Conservation (phyloP, 805 yeast species). For the Cyberlindnera amylophila region DNA sequence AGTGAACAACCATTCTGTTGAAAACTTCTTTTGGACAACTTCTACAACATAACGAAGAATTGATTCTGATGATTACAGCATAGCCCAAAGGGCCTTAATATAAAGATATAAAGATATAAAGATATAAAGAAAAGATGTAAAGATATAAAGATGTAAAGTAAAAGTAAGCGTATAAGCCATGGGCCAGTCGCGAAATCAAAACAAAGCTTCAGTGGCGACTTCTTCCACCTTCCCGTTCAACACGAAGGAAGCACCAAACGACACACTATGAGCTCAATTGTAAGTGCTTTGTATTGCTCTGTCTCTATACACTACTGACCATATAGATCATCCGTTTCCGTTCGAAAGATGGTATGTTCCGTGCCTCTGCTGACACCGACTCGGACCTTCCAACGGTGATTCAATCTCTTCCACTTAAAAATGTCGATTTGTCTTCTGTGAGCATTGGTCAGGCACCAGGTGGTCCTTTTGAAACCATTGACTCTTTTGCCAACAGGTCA, state of each 20-base stretch:
- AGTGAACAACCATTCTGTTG: too few species aligned
- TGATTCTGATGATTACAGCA: too few species aligned
- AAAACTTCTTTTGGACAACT: too few species aligned
- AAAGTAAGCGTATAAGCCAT: too few species aligned
- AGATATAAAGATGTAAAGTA: too few species aligned
- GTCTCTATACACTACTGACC: constrained; percentile 3
- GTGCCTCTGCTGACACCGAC: constrained; percentile 50
- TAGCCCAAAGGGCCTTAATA: too few species aligned
- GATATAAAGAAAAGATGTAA: too few species aligned
- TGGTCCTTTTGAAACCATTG: constrained; percentile 27
- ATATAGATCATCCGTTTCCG: constrained; percentile 70
- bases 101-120: too few species aligned
- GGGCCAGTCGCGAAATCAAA: not conserved
- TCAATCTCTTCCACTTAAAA: constrained; percentile 32
- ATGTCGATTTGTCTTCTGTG: constrained; percentile 27
- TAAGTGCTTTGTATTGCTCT: constrained; percentile 1
- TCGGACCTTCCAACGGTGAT: constrained; percentile 44
- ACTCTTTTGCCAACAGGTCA: constrained; percentile 29
- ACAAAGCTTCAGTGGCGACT: not conserved
- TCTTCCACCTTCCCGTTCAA: not conserved
- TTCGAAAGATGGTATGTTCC: constrained; percentile 76
- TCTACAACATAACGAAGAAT: too few species aligned
- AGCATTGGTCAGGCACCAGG: constrained; percentile 23
- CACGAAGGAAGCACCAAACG: not conserved
- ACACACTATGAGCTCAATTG: constrained; percentile 10